These are phyloP conservation scores for Candida tetrigidarum DNA, from an alignment of 1,139 yeast species.

Conservation along the genomic window DNA sequence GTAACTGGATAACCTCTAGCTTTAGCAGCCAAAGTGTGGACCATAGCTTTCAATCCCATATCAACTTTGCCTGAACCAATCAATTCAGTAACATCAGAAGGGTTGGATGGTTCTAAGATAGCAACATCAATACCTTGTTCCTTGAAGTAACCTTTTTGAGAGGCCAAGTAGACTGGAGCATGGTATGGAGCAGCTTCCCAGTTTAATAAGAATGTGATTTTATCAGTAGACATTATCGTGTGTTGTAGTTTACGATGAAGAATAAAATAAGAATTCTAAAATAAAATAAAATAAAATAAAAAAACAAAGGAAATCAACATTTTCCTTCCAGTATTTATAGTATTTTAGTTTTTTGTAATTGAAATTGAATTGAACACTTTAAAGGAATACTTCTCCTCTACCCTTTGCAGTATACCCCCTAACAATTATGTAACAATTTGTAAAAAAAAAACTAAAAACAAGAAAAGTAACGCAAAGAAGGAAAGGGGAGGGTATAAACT, in stretches of 20 bases:
- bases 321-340: constrained; percentile 1
- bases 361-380: background rate
- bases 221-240: constrained; percentile 32
- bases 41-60: constrained; percentile 68
- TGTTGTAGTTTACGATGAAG: background rate
- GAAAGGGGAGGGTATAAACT: background rate
- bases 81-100: constrained; percentile 61
- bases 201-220: constrained; percentile 56
- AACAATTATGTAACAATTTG: constrained; percentile 4
- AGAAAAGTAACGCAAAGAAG: background rate
- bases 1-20: constrained; percentile 64
- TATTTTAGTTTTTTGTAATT: background rate
- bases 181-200: constrained; percentile 66
- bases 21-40: constrained; percentile 62
- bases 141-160: constrained; percentile 52
- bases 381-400: background rate
- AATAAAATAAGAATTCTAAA: background rate
- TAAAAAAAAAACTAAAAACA: background rate
- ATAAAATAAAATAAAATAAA: background rate
- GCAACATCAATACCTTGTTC: constrained; percentile 57
- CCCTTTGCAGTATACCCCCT: background rate
- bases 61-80: constrained; percentile 61
- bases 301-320: too few relatives aligned
- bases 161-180: constrained; percentile 56
- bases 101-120: constrained; percentile 59